Base-by-base conservation (phyloP, 1,284 basidiomycete genomes). In the Chalciporus sp. region DNA sequence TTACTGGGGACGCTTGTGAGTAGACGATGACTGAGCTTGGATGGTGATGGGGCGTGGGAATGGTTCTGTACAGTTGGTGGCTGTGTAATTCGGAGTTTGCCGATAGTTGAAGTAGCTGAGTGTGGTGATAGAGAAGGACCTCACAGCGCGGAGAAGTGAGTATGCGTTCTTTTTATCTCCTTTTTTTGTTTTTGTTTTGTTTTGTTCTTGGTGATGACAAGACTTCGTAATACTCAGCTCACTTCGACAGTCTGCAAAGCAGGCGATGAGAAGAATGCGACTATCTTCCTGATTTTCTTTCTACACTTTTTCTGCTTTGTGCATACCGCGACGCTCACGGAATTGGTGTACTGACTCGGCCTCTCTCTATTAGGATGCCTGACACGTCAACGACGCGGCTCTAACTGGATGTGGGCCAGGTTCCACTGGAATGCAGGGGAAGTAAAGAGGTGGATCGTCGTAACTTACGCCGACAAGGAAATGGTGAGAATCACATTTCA, bases 151-250 rank as follows among this genome's bases (percentile, higher is more conserved):
- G n/a, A 49, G 19, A 26, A 35, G 63, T 65, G 46, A 37, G 69
- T 56, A 39, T 46, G 4, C 12, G 4, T 58, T 47, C 10, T 17
- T 26, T 42, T 49, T 14, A 11, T 8, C 40, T 35, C 7, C 16
- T 35, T 53, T 52, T 53, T 62, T 58, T 49, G 58, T 47, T 51
- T 47, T 27, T 12, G 50, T 20, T 49, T 42, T 2, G 31, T 23
- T 23, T 6, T 23, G 29, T 31, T 31, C 49, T 52, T 27, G 56
- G 50, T 63, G 82, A 83, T 82, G 82, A 84, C 63, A 74, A 57
- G 51, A 59, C 51, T 66, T 75, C 77, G 77, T 78, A 66, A 55
- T 76, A 81, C 81, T 83, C 81, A 83, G 81, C 82, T 83, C 82
- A 83, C 82, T 82, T 82, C 81, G 82, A 84, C 56, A 16, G 67